These are phyloP conservation scores for Exutisphaerella laricina DNA, from an alignment of 2,329 filamentous ascomycete species.

Conservation along the genomic window DNA sequence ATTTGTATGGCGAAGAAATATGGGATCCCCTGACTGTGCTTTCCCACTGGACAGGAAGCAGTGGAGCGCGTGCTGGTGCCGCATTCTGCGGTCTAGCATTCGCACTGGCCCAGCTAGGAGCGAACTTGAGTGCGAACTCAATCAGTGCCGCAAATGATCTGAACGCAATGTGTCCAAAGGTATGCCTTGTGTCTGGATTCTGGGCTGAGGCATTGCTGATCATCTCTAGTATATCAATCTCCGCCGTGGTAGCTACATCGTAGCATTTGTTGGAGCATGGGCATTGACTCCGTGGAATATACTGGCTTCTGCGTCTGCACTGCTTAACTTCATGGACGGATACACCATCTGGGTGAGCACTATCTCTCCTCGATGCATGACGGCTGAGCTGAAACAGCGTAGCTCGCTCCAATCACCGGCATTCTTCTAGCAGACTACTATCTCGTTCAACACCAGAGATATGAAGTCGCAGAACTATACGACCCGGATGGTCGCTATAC, in stretches of 20 bases:
- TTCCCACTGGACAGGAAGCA: conserved; percentile 20
- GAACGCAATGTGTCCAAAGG: conserved; percentile 18
- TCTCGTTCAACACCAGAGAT: conserved; percentile 19
- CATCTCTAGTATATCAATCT: conserved; percentile 36
- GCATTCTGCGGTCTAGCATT: conserved; percentile 22
- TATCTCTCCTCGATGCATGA: no score
- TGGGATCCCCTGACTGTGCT: conserved; percentile 27
- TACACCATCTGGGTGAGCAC: conserved; percentile 37
- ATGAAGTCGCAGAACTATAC: conserved; percentile 26
- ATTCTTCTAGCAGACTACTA: conserved; percentile 38
- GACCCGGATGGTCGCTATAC: conserved; percentile 22
- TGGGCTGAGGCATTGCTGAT: background rate
- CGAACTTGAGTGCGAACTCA: conserved; percentile 24
- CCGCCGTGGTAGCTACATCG: conserved; percentile 38
- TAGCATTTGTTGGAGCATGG: conserved; percentile 34
- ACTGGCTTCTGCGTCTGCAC: conserved; percentile 35
- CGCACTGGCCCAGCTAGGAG: conserved; percentile 11
- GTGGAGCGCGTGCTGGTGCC: conserved; percentile 19
- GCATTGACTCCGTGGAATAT: conserved; percentile 42
- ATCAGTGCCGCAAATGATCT: conserved; percentile 23
- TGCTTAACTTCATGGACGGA: conserved; percentile 40
- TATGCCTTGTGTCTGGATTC: background rate
- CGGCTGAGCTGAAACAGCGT: background rate
- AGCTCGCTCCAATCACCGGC: conserved; percentile 37
- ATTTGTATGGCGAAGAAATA: conserved; percentile 19